Evolutionary conservation across 2,329 filamentous ascomycete genomes (phyloP).

Genomic region (Trichothecium roseum): DNA sequence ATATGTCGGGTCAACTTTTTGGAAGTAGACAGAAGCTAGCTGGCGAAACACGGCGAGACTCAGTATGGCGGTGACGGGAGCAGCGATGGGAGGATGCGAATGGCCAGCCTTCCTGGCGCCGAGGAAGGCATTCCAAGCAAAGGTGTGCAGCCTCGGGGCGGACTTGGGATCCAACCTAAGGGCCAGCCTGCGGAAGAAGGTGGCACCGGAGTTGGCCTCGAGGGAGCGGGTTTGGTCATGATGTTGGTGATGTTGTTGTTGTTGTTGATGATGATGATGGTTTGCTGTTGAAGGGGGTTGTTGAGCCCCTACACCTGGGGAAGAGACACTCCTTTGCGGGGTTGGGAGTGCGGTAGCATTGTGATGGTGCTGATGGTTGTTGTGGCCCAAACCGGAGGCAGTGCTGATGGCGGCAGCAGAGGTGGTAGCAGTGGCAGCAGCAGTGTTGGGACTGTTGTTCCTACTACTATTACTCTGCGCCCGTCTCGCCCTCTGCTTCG

Average conservation of each 20-base stretch:
- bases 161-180: constrained; percentile 41
- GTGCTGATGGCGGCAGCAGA: too few relatives aligned
- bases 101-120: constrained; percentile 14
- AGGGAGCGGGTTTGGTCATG: constrained; percentile 23
- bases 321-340: too few relatives aligned
- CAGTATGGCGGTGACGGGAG: constrained; percentile 33
- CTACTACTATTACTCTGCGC: neutral
- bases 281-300: neutral
- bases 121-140: constrained; percentile 40
- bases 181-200: constrained; percentile 42
- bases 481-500: neutral
- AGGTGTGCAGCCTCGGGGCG: constrained; percentile 41
- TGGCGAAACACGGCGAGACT: constrained; percentile 34
- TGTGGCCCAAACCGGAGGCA: too few relatives aligned
- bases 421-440: too few relatives aligned
- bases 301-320: neutral
- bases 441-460: neutral
- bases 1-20: constrained; percentile 41
- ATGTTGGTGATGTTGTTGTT: neutral
- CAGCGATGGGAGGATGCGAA: constrained; percentile 13
- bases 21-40: constrained; percentile 37
- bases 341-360: neutral
- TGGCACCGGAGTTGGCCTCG: constrained; percentile 47
- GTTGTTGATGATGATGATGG: too few relatives aligned
- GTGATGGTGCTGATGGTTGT: too few relatives aligned